Base-by-base conservation (phyloP, 2,329 filamentous ascomycete genomes). In the Alternaria novae-zelandiae region DNA sequence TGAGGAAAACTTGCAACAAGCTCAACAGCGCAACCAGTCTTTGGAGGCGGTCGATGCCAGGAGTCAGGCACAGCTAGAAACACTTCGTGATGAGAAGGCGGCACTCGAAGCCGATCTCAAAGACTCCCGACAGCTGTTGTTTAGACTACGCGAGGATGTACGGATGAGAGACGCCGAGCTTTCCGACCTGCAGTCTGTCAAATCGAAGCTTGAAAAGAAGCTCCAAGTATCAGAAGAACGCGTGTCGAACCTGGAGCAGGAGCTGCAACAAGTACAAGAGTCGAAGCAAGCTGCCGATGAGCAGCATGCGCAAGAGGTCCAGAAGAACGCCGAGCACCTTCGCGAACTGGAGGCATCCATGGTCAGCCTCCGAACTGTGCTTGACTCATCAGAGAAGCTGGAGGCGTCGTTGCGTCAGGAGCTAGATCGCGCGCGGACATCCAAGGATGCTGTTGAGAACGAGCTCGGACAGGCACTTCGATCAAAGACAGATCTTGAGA, bases 311-410 rank as follows among this genome's bases (percentile, higher is more conserved):
- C 59, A 54, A 12, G 66, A 71, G 6, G 23, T 65, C 4, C 59
- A 54, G 21, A 61, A 65, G n/a, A 72, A 68, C 50, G 65, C 60
- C 10, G 67, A 64, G 26, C 66, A 74, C 12, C 68, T 75, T n/a
- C 66, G 57, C n/a, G 69, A 73, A 32, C 66, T 76, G 8, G 68
- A 73, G 51, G 36, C 67, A 5, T 67, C 75, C 17, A 64, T 75
- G 43, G 30, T 61, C 10, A 59, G 56, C 26, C 67, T 75, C 3
- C 67, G 64, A 20, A 62, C 64, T 12, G 57, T 63, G 2, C 45
- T 75, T 21, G 60, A 57, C 13, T 61, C 67, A 1, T 72, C 72
- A 8, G 65, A 73, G 46, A 64, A 63, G 25, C 46, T 70, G 11
- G 70, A 68, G 15, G 32, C 41, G 0, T 66, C 67, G 1, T 54